Evolutionary conservation across 371 early-diverging fungal species (phyloP), one percentile per base, ranked within the genome.

Genomic region (Syncephalis fuscata): DNA sequence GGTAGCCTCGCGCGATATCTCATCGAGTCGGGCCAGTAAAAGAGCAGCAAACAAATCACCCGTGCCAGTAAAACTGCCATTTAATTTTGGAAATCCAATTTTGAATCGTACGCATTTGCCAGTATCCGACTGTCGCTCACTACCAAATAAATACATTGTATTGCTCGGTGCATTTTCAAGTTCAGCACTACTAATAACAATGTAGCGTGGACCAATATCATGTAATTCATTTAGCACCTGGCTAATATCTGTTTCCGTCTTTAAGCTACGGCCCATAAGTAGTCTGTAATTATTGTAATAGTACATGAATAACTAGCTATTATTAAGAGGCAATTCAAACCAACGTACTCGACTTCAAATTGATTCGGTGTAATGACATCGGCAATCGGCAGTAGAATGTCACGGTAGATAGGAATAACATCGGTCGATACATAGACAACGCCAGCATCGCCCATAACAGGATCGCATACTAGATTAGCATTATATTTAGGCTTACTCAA

Each of bases 371-470:
- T 87, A 15, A 88, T 64, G 17, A 88, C 63, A 47, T 81, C 68
- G 10, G 88, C 85, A 17, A 78, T 56, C 17, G 71, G 72, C 53
- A 73, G 61, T 44, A 87, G 62, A 5, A 64, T 53, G 24, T 74
- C 59, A 40, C 76, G 70, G 64, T 94, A 94, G 15, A 88, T 55
- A 1, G 76, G 78, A 3, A 92, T 70, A 19, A 86, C 73, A 41
- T 85, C 89, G 22, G 67, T 54, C 0, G 85, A 75, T 27, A 92
- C 89, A 59, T 94, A 92, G 10, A 94, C 58, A 10, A 68, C 59
- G 7, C 82, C 86, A 56, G 84, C 70, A 61, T 94, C 95, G 19
- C 95, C 95, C 71, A 94, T 77, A 1, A 94, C 95, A 1, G 93
- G 87, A 63, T 94, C 95, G 49, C 90, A 66, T 0, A 92, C 85